These are phyloP conservation scores for Cyberlindnera euphorbiiphila DNA, from an alignment of 805 yeast genomes.

Conservation along the genomic window DNA sequence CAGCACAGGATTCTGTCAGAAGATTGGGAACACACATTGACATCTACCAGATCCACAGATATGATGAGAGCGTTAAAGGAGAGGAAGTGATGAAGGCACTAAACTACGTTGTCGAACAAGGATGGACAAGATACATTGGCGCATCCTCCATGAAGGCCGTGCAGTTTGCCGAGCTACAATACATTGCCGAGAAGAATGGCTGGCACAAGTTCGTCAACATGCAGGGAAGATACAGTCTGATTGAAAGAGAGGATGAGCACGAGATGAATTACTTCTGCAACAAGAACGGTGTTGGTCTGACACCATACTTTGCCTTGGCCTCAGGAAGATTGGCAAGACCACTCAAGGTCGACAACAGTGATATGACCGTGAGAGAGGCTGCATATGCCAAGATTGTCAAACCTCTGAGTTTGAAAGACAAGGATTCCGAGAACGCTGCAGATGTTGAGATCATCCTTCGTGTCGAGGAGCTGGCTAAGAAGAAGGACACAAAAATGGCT, in stretches of 20 bases:
- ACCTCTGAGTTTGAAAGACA: slow-evolving; percentile 2
- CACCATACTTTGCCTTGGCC: slow-evolving; percentile 60
- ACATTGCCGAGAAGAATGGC: slow-evolving; percentile 48
- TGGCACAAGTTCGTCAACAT: slow-evolving; percentile 58
- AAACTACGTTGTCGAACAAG: slow-evolving; percentile 45
- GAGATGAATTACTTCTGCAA: slow-evolving; percentile 57
- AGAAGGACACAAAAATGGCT: slow-evolving; percentile 48
- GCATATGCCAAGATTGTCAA: background rate
- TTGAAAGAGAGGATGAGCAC: slow-evolving; percentile 58
- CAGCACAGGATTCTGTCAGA: slow-evolving; percentile 35
- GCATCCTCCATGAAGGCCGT: slow-evolving; percentile 57
- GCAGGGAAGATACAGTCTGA: slow-evolving; percentile 54
- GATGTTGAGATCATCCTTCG: slow-evolving; percentile 40
- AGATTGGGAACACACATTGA: slow-evolving; percentile 45
- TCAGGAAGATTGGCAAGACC: slow-evolving; percentile 54
- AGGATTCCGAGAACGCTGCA: slow-evolving; percentile 10
- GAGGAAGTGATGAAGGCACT: slow-evolving; percentile 54
- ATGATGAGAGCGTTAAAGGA: slow-evolving; percentile 40
- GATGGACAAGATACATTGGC: slow-evolving; percentile 53
- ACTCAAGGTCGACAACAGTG: slow-evolving; percentile 1
- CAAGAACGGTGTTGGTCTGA: slow-evolving; percentile 48
- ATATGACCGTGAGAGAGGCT: slow-evolving; percentile 12
- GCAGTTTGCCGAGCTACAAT: slow-evolving; percentile 51
- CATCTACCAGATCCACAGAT: slow-evolving; percentile 50
- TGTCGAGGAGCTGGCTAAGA: slow-evolving; percentile 51